Evolutionary conservation across 768 basidiomycete genomes (phyloP), one percentile per base, ranked within the genome.

Genomic region (Phylloporus sp.): DNA sequence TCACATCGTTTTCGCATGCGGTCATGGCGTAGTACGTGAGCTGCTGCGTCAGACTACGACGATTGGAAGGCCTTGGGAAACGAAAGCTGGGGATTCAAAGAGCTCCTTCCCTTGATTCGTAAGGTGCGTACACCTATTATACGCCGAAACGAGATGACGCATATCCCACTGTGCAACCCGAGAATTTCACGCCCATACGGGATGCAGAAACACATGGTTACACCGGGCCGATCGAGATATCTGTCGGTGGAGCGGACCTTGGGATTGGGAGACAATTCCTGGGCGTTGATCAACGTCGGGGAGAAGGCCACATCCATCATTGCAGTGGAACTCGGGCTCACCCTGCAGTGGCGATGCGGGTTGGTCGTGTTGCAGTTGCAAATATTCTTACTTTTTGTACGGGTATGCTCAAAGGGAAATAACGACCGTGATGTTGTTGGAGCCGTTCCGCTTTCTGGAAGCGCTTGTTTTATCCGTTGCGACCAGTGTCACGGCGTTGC

Each of bases 261-360:
- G 31, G n/a, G 15, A 32, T 32, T n/a, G n/a, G 31, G 5, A 32
- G 15, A 9, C 31, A 32, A 17, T 32, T 32, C 31, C 17, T 32
- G n/a, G n/a, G 31, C n/a, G 31, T 32, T 14, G 31, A 18, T 61
- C 65, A 23, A n/a, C n/a, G 55, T 84, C 31, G 81, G 80, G 5
- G 81, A 84, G 62, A 84, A 83, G 61, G 80, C 80, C 0, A 78
- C 81, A 0, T 52, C 72, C 8, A 72, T 84, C 34, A 79, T 84
- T 37, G 76, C 75, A 3, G 69, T 80, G 45, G 82, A 82, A 21
- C 49, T 75, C 13, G 27, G 27, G 6, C 5, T 28, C 10, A 28
- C 27, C 11, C 27, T 28, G 4, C 11, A 28, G 27, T 28, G 11
- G 14, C 27, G 27, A 28, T 13, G 6, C 11, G 27, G 11, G 27